Base-by-base conservation (phyloP, 2,329 filamentous ascomycete species). In the Daldinia eschscholtzii region DNA sequence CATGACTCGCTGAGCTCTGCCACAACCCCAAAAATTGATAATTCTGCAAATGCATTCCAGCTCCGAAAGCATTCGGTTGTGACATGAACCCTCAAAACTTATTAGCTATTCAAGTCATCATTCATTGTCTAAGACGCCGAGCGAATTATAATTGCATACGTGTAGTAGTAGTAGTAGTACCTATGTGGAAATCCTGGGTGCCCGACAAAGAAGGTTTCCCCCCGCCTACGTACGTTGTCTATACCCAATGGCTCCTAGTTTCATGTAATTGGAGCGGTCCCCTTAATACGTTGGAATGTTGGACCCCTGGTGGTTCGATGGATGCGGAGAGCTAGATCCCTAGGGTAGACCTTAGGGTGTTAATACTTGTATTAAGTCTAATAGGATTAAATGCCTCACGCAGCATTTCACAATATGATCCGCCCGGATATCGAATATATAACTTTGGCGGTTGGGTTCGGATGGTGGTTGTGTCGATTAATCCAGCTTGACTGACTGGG, bases 11-110 rank as follows among this genome's bases (percentile, higher is more conserved):
- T 56, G 35, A 30, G 57, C 65, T 65, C 15, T 57, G 61, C 60
- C 42, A 61, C 58, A 64, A 41, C 26, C 50, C 66, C 63, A 37
- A 71, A 63, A 71, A 70, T 67, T 67, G 64, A 70, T 60, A 50
- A 67, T 65, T 64, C 15, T 57, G 44, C 53, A 46, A 64, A 55
- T n/a, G 37, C 52, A 46, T 15, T 3, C 37, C n/a, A 57, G 12
- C 53, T 46, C 42, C 42, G 4, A 26, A 46, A 33, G n/a, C n/a
- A 48, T 20, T 48, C 33, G 33, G 7, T 12, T n/a, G 42, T 59
- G 41, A 37, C 39, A 10, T n/a, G n/a, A 59, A 18, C 13, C 7
- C 23, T 28, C 3, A 28, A 57, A 18, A 42, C n/a, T 57, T 35
- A 57, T 2, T 30, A 57, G 10, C 37, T 57, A 37, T 18, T 26